These are phyloP conservation scores for Brachypodium distachyon DNA, from an alignment of 202 grass and related monocot genomes.

Conservation along the genomic window DNA sequence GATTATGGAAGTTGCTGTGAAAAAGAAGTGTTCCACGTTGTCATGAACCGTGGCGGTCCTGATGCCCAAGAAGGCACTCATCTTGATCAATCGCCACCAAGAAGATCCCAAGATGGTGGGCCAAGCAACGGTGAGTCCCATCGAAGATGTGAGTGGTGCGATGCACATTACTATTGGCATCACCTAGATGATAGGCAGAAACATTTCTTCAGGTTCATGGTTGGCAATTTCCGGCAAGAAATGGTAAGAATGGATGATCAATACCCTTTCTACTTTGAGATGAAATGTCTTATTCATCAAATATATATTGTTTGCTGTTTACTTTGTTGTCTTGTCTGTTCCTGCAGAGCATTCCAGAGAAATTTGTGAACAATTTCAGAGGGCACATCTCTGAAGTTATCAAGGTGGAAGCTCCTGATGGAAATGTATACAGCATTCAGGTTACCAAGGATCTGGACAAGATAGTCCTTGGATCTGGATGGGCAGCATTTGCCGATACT, in stretches of 20 bases:
- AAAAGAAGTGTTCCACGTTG: slow-evolving; percentile 16
- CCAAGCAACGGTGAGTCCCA: background rate
- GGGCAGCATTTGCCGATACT: slow-evolving; percentile 22
- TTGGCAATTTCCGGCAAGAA: background rate
- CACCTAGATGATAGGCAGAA: background rate
- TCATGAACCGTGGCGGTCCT: background rate
- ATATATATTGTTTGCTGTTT: background rate
- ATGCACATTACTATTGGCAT: slow-evolving; percentile 7
- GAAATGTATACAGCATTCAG: slow-evolving; percentile 18
- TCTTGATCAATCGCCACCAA: background rate
- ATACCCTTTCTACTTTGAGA: background rate
- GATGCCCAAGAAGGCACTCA: background rate
- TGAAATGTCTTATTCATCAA: background rate
- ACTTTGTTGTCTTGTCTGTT: background rate
- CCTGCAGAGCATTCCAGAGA: slow-evolving; percentile 30
- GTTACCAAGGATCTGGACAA: background rate
- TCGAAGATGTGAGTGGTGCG: background rate
- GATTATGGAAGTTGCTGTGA: slow-evolving; percentile 16
- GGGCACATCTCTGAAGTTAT: slow-evolving; percentile 4
- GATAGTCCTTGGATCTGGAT: slow-evolving; percentile 8
- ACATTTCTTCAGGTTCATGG: slow-evolving; percentile 23
- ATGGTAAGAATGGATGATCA: background rate
- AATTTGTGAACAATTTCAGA: slow-evolving; percentile 27
- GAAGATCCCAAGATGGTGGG: background rate
- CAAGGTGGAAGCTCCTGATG: slow-evolving; percentile 13